Conservation (phyloP, 352 stramenopile genomes). For the Phytopythium boreale region DNA sequence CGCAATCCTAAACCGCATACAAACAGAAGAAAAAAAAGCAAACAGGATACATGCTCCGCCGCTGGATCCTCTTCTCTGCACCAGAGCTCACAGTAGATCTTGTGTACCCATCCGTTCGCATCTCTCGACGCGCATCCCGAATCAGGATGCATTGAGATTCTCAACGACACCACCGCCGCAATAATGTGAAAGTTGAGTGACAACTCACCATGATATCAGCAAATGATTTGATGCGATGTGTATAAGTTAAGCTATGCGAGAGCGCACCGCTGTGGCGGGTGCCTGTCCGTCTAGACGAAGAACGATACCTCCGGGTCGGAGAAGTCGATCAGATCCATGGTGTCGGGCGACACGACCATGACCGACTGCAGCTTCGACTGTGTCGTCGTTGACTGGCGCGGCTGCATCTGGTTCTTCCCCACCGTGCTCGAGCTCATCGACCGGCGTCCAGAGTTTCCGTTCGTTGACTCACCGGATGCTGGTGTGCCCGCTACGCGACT, state of each 20-base stretch:
- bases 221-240: background rate
- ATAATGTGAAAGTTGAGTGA: no score
- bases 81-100: no score
- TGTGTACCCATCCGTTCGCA: no score
- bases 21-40: background rate
- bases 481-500: background rate
- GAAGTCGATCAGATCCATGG: conserved; percentile 42
- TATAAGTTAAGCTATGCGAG: conserved; percentile 10
- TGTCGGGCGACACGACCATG: conserved; percentile 35
- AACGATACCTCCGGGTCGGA: conserved; percentile 39
- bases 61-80: no score
- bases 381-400: background rate
- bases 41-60: background rate
- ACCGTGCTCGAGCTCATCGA: background rate
- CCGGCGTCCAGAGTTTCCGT: background rate
- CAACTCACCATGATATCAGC: no score
- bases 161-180: no score
- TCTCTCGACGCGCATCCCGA: no score
- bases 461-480: conserved; percentile 5
- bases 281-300: conserved; percentile 51
- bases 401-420: background rate
- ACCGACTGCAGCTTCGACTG: conserved; percentile 9
- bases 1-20: background rate
- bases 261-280: no score
- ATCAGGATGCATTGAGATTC: no score